A percentile compares a stretch with the other conserved stretches of the same genome.
These are phyloP conservation scores for Rutstroemia sydowiana DNA, from an alignment of 2,329 filamentous ascomycete species.

Conservation along the genomic window DNA sequence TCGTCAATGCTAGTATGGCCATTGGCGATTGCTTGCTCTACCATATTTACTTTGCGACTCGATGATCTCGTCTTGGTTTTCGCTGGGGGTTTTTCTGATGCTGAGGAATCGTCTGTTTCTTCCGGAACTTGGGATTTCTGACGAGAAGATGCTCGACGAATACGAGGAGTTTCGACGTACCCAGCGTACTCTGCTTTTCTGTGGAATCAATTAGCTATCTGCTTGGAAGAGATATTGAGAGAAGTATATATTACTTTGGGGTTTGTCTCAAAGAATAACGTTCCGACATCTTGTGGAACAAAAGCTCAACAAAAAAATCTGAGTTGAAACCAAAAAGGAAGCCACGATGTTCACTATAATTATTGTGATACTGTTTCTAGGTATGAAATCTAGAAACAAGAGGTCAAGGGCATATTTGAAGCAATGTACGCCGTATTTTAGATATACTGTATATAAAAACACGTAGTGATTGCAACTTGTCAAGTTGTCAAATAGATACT, in stretches of 20 bases:
- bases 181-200: slow-evolving; percentile 45
- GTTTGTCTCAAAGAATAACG: slow-evolving; percentile 30
- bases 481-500: no score
- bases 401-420: no score
- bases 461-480: no score
- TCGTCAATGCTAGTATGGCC: slow-evolving; percentile 13
- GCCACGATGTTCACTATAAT: no score
- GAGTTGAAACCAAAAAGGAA: background rate
- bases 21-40: slow-evolving; percentile 20
- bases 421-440: no score
- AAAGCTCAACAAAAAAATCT: background rate
- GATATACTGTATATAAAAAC: no score
- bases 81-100: slow-evolving; percentile 23
- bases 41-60: slow-evolving; percentile 21
- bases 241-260: slow-evolving; percentile 24
- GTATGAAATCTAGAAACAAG: no score
- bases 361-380: no score
- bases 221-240: background rate
- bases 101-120: slow-evolving; percentile 29
- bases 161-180: slow-evolving; percentile 44
- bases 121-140: slow-evolving; percentile 32
- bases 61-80: slow-evolving; percentile 13
- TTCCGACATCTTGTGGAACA: slow-evolving; percentile 24
- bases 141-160: slow-evolving; percentile 33
- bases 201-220: slow-evolving; percentile 9